phyloP scores from a whole-genome alignment of 805 yeast genomes.

The Debaryomyces maramus region DNA sequence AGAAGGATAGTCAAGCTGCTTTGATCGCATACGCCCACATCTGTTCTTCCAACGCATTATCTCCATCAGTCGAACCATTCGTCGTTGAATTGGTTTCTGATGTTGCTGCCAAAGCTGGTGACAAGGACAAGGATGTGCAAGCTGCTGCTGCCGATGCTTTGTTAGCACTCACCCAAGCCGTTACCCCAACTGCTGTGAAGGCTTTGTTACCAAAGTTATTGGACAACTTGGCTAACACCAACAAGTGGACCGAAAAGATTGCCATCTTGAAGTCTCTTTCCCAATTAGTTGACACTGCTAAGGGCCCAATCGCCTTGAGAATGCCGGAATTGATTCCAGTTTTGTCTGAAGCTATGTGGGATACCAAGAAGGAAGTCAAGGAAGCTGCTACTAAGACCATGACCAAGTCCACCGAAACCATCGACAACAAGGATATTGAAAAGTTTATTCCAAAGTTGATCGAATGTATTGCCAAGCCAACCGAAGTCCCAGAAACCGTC shows the following conservation, averaged over 20 bases:
- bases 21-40: conserved; percentile 82
- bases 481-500: conserved; percentile 97
- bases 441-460: conserved; percentile 98
- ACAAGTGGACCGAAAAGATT: conserved; percentile 98
- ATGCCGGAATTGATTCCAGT: conserved; percentile 99
- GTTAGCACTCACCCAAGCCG: conserved; percentile 70
- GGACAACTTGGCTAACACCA: conserved; percentile 62
- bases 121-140: conserved; percentile 78
- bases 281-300: conserved; percentile 89
- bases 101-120: conserved; percentile 81
- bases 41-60: conserved; percentile 72
- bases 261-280: conserved; percentile 84
- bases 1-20: conserved; percentile 82
- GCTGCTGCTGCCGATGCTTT: conserved; percentile 76
- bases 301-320: conserved; percentile 94
- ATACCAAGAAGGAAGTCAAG: conserved; percentile 98
- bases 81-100: conserved; percentile 73
- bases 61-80: conserved; percentile 96
- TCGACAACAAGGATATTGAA: conserved; percentile 99
- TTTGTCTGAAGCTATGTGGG: conserved; percentile 99
- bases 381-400: conserved; percentile 93
- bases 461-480: conserved; percentile 94
- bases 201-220: conserved; percentile 80
- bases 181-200: conserved; percentile 94
- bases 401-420: conserved; percentile 94